phyloP scores from a whole-genome alignment of 2,329 filamentous ascomycete genomes.

The Stagonosporopsis rhizophila region DNA sequence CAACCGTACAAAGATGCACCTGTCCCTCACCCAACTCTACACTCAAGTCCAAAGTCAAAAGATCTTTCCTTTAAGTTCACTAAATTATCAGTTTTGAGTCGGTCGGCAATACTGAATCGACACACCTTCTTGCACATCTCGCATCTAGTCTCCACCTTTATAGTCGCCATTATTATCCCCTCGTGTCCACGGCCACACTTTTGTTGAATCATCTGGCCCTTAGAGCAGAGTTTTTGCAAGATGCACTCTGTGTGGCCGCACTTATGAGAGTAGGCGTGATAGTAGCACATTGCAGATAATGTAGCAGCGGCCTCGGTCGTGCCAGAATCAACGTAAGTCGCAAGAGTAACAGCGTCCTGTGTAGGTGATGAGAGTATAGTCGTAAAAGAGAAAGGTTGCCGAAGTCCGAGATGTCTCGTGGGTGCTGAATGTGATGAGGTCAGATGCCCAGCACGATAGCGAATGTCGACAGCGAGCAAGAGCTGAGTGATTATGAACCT shows the following conservation, averaged over 20 bases:
- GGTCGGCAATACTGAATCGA: not conserved
- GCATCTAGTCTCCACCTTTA: constrained; percentile 42
- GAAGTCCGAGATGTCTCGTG: not conserved
- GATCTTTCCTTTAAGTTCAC: not conserved
- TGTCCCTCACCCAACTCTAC: not conserved
- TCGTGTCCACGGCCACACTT: constrained; percentile 41
- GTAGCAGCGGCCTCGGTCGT: not conserved
- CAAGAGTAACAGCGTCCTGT: not conserved
- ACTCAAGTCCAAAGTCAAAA: not conserved
- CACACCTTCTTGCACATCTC: constrained; percentile 35
- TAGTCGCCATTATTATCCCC: constrained; percentile 39
- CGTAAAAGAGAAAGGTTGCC: not conserved
- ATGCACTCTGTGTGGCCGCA: constrained; percentile 55
- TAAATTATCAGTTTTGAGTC: not conserved
- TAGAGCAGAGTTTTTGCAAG: constrained; percentile 39
- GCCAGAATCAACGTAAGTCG: not conserved
- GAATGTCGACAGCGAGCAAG: not conserved
- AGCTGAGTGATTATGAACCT: not conserved
- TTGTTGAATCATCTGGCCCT: constrained; percentile 42
- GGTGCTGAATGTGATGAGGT: constrained; percentile 1
- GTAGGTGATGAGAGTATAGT: not conserved
- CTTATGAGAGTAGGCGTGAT: constrained; percentile 56
- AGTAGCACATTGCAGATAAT: constrained; percentile 53
- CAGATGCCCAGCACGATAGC: not conserved
- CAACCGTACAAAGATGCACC: not conserved